Evolutionary conservation across 2,329 filamentous ascomycete species (phyloP), one percentile per base, ranked within the genome.

Genomic region (Lachnellula cervina): DNA sequence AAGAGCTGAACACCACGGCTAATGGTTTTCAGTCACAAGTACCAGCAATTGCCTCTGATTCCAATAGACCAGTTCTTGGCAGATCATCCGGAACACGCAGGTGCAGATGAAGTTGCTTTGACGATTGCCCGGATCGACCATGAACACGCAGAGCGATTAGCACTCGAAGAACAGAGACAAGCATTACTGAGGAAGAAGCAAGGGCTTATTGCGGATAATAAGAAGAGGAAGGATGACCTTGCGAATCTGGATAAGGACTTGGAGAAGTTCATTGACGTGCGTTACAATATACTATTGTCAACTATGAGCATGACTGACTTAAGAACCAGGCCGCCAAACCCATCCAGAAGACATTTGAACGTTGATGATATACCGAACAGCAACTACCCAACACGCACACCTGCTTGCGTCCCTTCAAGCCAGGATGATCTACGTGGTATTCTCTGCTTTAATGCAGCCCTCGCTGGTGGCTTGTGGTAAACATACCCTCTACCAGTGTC

Each of bases 41-140:
- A 97, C 71, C 84, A 86, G 62, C 84, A 89, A 58, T 81, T 99
- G 3, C 92, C 93, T 7, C 79, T 99, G 51, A 86, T 96, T n/a
- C 78, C 90, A 0, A 79, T 86, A 32, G 88, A 94, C 49, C 87
- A 95, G 52, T 97, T 97, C 64, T 77, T 97, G 0, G 77, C 80
- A 0, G 73, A 85, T 34, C 85, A 90, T 60, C 90, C 92, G 2
- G 87, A 96, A 57, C 83, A 90, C 63, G 77, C 77, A n/a, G 77
- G 84, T 23, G 79, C 81, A 11, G 84, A 87, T 66, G 88, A 95
- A 65, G 88, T 92, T 69, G 81, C 89, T 13, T 75, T 97, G 54
- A 97, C 95, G 84, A 84, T 91, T 51, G 89, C 89, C 44, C 85
- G 93, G 25, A 96, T 99, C 69, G 87, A 94, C 62, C 89, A 97